A percentile compares a stretch with the other conserved stretches of the same genome.
Conservation (phyloP, 163 green algal species). For the Coccomyxa subellipsoidea region DNA sequence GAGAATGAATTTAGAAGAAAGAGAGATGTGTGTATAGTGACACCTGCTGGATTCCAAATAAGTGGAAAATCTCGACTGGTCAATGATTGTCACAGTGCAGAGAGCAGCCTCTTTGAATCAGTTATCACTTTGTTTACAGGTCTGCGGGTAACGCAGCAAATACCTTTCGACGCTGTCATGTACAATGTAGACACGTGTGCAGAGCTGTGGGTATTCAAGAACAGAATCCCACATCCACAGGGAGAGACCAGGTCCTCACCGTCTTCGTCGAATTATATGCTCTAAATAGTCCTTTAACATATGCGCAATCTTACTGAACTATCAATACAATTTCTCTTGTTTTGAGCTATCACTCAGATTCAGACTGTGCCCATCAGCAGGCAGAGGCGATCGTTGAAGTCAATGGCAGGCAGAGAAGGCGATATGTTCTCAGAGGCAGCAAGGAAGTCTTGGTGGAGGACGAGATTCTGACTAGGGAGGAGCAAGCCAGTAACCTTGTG, state of each 20-base stretch:
- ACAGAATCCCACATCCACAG: not conserved
- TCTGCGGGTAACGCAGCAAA: not conserved
- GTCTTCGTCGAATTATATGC: no score
- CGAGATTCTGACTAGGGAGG: not conserved
- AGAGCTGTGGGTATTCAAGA: not conserved
- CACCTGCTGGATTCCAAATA: no score
- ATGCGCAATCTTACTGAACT: no score
- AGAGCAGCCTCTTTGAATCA: no score
- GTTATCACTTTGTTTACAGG: not conserved
- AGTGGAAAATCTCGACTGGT: no score
- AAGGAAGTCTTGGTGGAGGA: not conserved
- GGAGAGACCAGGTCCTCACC: not conserved
- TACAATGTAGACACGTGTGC: no score
- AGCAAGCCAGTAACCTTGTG: not conserved
- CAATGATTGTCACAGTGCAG: no score
- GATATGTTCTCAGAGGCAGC: not conserved
- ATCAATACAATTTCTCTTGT: not conserved
- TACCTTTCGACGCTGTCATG: not conserved
- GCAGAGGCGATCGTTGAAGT: not conserved
- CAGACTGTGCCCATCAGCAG: not conserved
- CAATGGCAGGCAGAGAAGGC: not conserved
- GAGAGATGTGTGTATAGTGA: no score
- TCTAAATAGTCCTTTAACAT: no score
- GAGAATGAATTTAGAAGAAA: no score
- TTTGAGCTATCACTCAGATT: not conserved